Conservation (phyloP, 164 flowering plant genomes). For the Vitis amurensis region DNA sequence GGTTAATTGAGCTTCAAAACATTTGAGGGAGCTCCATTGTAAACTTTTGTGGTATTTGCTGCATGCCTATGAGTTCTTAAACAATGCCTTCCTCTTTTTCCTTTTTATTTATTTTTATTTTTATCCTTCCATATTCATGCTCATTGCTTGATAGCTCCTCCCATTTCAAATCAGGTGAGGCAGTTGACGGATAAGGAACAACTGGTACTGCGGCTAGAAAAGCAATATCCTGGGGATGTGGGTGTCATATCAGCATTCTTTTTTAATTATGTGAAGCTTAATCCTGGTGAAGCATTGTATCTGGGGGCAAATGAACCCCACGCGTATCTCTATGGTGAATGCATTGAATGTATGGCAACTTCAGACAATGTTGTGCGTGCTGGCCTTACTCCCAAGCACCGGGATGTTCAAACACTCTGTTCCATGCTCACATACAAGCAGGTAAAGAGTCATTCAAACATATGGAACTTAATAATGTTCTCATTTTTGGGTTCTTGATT, state of each 20-base stretch:
- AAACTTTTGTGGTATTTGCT: too few relatives aligned
- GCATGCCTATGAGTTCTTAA: too few relatives aligned
- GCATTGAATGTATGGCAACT: slow-evolving; percentile 94
- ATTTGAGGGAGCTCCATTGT: too few relatives aligned
- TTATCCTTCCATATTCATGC: not conserved
- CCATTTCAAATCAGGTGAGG: slow-evolving; percentile 45
- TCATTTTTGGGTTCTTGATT: too few relatives aligned
- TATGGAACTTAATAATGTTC: not conserved
- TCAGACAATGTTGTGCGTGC: slow-evolving; percentile 98
- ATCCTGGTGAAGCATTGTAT: slow-evolving; percentile 86
- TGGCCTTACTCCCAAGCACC: slow-evolving; percentile 87
- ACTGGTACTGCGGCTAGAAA: slow-evolving; percentile 60
- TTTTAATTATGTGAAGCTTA: slow-evolving; percentile 73
- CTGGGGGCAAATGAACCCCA: slow-evolving; percentile 93
- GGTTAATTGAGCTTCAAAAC: too few relatives aligned
- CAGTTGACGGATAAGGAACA: slow-evolving; percentile 72
- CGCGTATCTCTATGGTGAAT: slow-evolving; percentile 84
- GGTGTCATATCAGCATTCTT: slow-evolving; percentile 86
- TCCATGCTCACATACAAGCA: slow-evolving; percentile 93
- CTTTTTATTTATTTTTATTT: not conserved
- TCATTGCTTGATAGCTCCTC: too few relatives aligned
- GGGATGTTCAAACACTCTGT: slow-evolving; percentile 80
- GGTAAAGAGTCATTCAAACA: slow-evolving; percentile 33
- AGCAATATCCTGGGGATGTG: slow-evolving; percentile 82
- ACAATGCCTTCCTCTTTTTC: not conserved